Base-by-base conservation (phyloP, 1,284 basidiomycete genomes). In the Ceratobasidium theobromae region DNA sequence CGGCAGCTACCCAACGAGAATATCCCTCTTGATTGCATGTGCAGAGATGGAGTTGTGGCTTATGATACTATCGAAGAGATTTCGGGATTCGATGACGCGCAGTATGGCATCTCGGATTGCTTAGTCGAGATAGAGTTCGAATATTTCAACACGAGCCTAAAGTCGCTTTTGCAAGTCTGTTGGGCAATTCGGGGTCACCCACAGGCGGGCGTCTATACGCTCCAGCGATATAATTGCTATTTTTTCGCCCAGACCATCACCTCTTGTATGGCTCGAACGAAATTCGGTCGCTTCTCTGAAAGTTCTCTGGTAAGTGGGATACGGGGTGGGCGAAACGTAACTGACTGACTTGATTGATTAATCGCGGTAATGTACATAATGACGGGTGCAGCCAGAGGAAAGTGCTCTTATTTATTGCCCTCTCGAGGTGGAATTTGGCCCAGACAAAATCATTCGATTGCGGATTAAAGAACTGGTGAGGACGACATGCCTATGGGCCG, bases 161-260 rank as follows among this genome's bases (percentile, higher is more conserved):
- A 8, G 35, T 16, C 16, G 8, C 8, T 38, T 38, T 38, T 38
- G 35, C 6, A 38, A 16, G 16, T 38, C 6, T 38, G 35, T 38
- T 16, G 35, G 16, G 35, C 35, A 16, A 38, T 38, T 38, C 8
- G 8, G 8, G 35, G 16, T 6, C 35, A 38, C 16, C 48, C 23
- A 27, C 23, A 27, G 1, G 5, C 48, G 1, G 5, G 46, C 8
- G 23, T 27, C 5, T 51, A 51, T 16, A 51, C 48, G n/a, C 48
- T 51, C 21, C 48, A 51, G 23, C 48, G 23, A 4, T 51, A 51
- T 27, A 51, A 51, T 27, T 51, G 48, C 48, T 51, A 51, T 16
- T 51, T 28, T 27, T 27, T 51, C 16, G 35, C 35, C 8, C 35
- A 38, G 16, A 38, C 35, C 35, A 38, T 38, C 35, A 38, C 16